phyloP scores from a whole-genome alignment of 345 rosid species.

The Angophora floribunda region DNA sequence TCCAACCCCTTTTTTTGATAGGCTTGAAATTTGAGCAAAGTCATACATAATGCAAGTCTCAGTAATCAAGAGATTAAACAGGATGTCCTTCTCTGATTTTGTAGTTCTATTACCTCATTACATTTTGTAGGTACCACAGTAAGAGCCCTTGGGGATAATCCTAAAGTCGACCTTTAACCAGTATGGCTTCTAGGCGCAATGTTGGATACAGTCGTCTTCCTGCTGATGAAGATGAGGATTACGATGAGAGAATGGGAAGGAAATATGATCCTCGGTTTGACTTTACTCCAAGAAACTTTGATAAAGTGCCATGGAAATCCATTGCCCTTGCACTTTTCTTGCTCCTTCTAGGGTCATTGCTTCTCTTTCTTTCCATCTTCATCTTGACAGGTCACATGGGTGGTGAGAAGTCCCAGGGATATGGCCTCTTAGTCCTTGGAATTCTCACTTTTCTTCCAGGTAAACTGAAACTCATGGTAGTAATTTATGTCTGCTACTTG shows the following conservation, averaged over 20 bases:
- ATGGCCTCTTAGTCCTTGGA: slow-evolving; percentile 73
- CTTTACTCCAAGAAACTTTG: slow-evolving; percentile 46
- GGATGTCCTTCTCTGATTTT: background rate
- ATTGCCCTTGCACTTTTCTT: slow-evolving; percentile 64
- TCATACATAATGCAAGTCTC: background rate
- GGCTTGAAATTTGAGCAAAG: background rate
- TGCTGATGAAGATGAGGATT: slow-evolving; percentile 37
- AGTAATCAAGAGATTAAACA: background rate
- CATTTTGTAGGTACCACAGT: background rate
- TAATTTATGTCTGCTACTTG: background rate
- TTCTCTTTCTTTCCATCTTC: slow-evolving; percentile 61
- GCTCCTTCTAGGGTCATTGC: slow-evolving; percentile 54
- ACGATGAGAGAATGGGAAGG: slow-evolving; percentile 14
- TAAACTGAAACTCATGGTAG: background rate
- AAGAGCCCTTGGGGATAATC: background rate
- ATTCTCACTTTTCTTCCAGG: slow-evolving; percentile 83
- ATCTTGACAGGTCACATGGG: slow-evolving; percentile 85
- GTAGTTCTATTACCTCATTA: background rate
- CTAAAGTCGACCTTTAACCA: background rate
- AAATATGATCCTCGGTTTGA: slow-evolving; percentile 62
- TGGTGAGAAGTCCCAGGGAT: slow-evolving; percentile 71
- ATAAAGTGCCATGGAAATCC: slow-evolving; percentile 80
- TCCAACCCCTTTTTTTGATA: background rate
- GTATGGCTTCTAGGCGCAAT: slow-evolving; percentile 57
- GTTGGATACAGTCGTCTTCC: slow-evolving; percentile 47